These are phyloP conservation scores for Boletellus ananiceps DNA, from an alignment of 768 basidiomycete species.

Conservation along the genomic window DNA sequence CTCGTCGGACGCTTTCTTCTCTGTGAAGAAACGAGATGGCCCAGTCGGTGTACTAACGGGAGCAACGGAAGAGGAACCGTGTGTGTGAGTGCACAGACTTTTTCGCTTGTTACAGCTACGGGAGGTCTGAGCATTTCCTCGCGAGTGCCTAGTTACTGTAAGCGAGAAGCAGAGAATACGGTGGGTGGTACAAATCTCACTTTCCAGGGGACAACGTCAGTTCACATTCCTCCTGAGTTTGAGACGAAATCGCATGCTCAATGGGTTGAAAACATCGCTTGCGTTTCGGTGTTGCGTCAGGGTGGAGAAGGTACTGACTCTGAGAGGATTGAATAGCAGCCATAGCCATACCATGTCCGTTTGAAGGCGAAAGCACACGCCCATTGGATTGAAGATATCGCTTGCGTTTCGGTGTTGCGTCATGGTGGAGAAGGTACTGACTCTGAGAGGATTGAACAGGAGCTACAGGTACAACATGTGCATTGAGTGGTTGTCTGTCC, in stretches of 20 bases:
- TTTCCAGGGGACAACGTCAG: conserved; percentile 13
- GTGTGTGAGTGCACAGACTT: background rate
- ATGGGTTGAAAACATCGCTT: conserved; percentile 26
- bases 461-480: conserved; percentile 5
- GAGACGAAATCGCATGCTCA: conserved; percentile 28
- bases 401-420: conserved; percentile 34
- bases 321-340: conserved; percentile 28
- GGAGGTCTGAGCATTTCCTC: background rate
- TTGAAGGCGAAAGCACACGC: conserved; percentile 23
- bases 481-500: conserved; percentile 1
- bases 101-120: background rate
- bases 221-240: conserved; percentile 31
- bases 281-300: conserved; percentile 33
- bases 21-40: background rate
- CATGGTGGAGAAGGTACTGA: conserved; percentile 29
- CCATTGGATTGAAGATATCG: conserved; percentile 24
- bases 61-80: conserved; percentile 3
- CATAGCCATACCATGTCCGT: background rate
- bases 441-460: conserved; percentile 30
- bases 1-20: conserved; percentile 2
- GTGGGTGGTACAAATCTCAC: conserved; percentile 13
- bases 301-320: conserved; percentile 31
- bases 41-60: background rate
- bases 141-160: conserved; percentile 4
- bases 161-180: background rate